These are phyloP conservation scores for Mortierella hygrophila DNA, from an alignment of 192 early-diverging fungal genomes.

Conservation along the genomic window DNA sequence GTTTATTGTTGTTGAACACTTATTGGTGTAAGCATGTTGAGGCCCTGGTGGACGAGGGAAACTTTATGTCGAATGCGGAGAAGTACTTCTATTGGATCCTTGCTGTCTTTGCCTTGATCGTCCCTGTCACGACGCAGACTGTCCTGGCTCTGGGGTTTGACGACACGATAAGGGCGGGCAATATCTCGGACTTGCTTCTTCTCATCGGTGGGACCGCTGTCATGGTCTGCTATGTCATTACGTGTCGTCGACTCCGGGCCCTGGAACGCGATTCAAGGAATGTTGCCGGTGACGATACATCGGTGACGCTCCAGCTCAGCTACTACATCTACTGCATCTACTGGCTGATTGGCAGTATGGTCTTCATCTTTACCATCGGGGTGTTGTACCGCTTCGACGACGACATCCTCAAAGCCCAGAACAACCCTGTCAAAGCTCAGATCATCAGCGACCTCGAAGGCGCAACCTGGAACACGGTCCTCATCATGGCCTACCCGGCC, in stretches of 20 bases:
- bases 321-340: constrained; percentile 47
- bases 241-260: constrained; percentile 23
- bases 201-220: constrained; percentile 12
- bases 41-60: constrained; percentile 45
- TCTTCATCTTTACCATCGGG: constrained; percentile 25
- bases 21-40: constrained; percentile 53
- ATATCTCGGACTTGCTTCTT: constrained; percentile 10
- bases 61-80: constrained; percentile 48
- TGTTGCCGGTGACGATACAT: constrained; percentile 42
- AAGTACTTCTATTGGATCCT: constrained; percentile 40
- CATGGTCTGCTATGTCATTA: constrained; percentile 30
- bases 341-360: constrained; percentile 48
- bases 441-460: constrained; percentile 33
- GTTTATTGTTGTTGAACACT: constrained; percentile 37
- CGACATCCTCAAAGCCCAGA: not conserved
- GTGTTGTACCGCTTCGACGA: constrained; percentile 16
- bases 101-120: constrained; percentile 8
- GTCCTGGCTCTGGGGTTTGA: not conserved
- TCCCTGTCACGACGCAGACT: constrained; percentile 5
- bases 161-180: not conserved
- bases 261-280: constrained; percentile 50
- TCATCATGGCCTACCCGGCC: constrained; percentile 41
- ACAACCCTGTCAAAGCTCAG: constrained; percentile 18
- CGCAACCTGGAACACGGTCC: constrained; percentile 35
- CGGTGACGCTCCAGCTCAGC: constrained; percentile 34